Evolutionary conservation across 1,284 basidiomycete species (phyloP).

Genomic region (Rhodotorula sp.): DNA sequence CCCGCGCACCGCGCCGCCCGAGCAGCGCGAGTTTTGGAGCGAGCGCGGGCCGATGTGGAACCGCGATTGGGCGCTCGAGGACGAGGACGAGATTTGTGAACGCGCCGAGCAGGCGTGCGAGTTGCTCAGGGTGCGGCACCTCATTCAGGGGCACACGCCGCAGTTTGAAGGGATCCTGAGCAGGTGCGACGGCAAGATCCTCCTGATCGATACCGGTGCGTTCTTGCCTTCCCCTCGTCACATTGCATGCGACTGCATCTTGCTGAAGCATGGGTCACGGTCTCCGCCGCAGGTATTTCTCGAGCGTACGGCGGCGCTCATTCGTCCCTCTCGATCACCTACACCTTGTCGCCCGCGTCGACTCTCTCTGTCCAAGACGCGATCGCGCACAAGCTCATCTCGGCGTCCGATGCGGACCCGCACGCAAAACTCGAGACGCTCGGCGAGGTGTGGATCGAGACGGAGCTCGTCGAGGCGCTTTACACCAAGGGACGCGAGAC

Average conservation of each 20-base stretch:
- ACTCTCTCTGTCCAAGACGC: conserved; percentile 41
- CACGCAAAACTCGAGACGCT: not conserved
- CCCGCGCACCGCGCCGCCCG: conserved; percentile 62
- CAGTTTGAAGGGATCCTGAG: conserved; percentile 74
- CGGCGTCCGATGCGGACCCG: conserved; percentile 2
- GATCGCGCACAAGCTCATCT: conserved; percentile 5
- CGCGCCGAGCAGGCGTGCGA: conserved; percentile 67
- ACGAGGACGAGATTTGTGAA: conserved; percentile 63
- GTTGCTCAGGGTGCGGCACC: conserved; percentile 72
- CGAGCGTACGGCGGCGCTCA: conserved; percentile 88
- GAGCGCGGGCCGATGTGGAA: conserved; percentile 66
- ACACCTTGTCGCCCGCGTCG: conserved; percentile 53
- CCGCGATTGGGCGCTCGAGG: conserved; percentile 70
- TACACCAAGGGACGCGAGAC: conserved; percentile 54
- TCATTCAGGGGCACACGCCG: conserved; percentile 95
- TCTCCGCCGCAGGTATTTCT: conserved; percentile 65
- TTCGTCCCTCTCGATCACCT: conserved; percentile 80
- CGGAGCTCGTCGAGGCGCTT: conserved; percentile 73
- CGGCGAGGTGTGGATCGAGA: conserved; percentile 62
- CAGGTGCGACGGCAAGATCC: conserved; percentile 76
- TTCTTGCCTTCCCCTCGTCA: not conserved
- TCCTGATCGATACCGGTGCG: conserved; percentile 74
- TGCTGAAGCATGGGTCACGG: not conserved
- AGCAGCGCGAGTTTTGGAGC: conserved; percentile 70
- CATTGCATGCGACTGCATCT: not conserved